Conservation (phyloP, 768 basidiomycete genomes). For the Rhizopogon roseolus region DNA sequence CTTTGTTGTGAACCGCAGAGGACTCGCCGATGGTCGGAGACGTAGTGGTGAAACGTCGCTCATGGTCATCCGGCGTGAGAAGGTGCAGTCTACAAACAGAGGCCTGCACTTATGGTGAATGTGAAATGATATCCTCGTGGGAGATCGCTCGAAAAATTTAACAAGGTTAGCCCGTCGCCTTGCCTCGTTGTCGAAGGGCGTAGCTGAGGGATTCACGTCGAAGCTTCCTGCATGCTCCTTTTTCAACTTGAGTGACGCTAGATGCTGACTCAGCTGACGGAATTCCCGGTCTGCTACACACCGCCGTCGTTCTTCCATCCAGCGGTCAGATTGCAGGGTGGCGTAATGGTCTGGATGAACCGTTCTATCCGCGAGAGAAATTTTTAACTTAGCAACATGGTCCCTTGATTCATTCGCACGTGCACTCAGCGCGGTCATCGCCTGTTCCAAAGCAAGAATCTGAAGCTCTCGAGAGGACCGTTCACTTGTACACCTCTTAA, state of each 20-base stretch:
- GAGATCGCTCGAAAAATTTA: slow-evolving; percentile 33
- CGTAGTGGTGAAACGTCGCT: slow-evolving; percentile 30
- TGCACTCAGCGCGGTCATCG: slow-evolving; percentile 36
- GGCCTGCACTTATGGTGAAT: slow-evolving; percentile 26
- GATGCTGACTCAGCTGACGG: slow-evolving; percentile 30
- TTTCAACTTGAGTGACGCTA: slow-evolving; percentile 26
- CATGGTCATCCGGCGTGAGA: slow-evolving; percentile 31
- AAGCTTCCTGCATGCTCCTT: slow-evolving; percentile 3
- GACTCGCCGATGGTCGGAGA: slow-evolving; percentile 25
- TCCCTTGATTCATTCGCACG: slow-evolving; percentile 43
- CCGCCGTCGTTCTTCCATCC: slow-evolving; percentile 46
- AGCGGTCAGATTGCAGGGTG: slow-evolving; percentile 40
- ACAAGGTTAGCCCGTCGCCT: slow-evolving; percentile 32
- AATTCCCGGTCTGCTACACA: slow-evolving; percentile 31
- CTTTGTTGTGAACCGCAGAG: slow-evolving; percentile 21
- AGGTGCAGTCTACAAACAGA: slow-evolving; percentile 20
- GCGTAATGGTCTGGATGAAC: slow-evolving; percentile 33
- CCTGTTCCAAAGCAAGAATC: slow-evolving; percentile 40
- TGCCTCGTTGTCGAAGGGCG: slow-evolving; percentile 15
- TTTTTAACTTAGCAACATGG: slow-evolving; percentile 34
- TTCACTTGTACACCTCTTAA: slow-evolving; percentile 29
- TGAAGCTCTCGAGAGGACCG: slow-evolving; percentile 40
- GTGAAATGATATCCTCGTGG: slow-evolving; percentile 28
- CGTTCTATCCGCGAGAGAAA: slow-evolving; percentile 32
- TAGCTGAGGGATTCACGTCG: slow-evolving; percentile 14